Base-by-base conservation (phyloP, 345 rosid genomes). In the Citrus medica region DNA sequence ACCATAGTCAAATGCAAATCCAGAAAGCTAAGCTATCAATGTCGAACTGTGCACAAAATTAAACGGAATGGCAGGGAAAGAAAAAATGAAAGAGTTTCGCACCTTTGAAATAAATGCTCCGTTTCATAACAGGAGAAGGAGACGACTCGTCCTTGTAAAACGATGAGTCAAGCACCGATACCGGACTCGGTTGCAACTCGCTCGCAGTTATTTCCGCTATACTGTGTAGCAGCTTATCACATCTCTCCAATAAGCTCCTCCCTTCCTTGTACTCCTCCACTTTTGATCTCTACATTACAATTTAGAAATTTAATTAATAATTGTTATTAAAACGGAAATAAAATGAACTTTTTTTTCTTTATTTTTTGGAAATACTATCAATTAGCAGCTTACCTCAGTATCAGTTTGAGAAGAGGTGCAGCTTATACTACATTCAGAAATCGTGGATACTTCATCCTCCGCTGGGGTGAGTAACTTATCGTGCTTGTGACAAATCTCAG, bases 171-270 rank as follows among this genome's bases (percentile, higher is more conserved):
- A 96, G 95, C 76, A 96, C 99, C 1, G 99, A 96, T 7, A 94
- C 95, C 0, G 99, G 99, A 84, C 98, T 94, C 73, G 98, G 98
- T 81, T 92, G 99, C 80, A 88, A 84, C 85, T 93, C 93, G 56
- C 81, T 76, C 38, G 87, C 79, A 5, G 95, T 88, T 85, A 94
- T 92, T 88, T 94, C 98, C 2, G 98, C 98, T 33, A 94, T 94
- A 87, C 93, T 92, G 81, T 90, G 79, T 19, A 94, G 98, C 74
- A 96, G 88, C 87, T 92, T 91, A 77, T 89, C 97, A 73, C 99
- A 93, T 79, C 98, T 91, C 86, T 95, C 98, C 74, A 93, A 61
- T 40, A 95, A 72, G 78, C 75, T 83, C 79, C 83, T 89, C 7
- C 97, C 99, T 65, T 89, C 92, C 73, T 75, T 91, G 86, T 79